A percentile compares a stretch with the other conserved stretches of the same genome.
Evolutionary conservation across 2,329 filamentous ascomycete species (phyloP).

Genomic region (Pseudonectria foliicola): DNA sequence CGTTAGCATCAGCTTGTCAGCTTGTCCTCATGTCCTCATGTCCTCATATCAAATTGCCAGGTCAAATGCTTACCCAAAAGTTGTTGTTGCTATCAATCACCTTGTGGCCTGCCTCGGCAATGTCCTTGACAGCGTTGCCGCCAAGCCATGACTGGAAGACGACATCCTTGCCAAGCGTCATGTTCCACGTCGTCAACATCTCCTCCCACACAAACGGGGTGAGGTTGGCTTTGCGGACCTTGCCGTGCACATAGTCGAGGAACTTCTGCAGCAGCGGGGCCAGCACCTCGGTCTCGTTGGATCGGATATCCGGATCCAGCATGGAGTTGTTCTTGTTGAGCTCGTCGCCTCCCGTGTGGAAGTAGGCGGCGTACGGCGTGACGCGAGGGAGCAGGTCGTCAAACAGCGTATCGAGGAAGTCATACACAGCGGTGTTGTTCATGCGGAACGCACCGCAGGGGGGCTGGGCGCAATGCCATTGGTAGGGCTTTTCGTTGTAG

Average conservation of each 20-base stretch:
- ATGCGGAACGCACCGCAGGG: constrained; percentile 68
- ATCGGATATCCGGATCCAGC: constrained; percentile 65
- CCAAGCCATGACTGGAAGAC: constrained; percentile 76
- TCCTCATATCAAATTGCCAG: neutral
- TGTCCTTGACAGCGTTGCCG: constrained; percentile 50
- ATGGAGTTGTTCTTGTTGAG: constrained; percentile 61
- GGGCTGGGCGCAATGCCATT: constrained; percentile 53
- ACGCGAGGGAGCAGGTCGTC: constrained; percentile 70
- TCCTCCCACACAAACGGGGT: constrained; percentile 84
- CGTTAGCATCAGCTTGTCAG: constrained; percentile 16
- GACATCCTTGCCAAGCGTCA: constrained; percentile 62
- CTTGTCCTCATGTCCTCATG: neutral
- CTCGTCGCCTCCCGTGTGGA: constrained; percentile 85
- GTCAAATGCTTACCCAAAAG: constrained; percentile 55
- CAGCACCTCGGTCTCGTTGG: constrained; percentile 57
- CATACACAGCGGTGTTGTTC: constrained; percentile 61
- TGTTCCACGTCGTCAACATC: constrained; percentile 71
- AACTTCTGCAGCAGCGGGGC: constrained; percentile 73
- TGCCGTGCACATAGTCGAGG: constrained; percentile 60
- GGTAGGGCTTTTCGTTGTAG: constrained; percentile 49
- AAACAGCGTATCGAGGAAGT: constrained; percentile 66
- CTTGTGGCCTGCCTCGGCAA: constrained; percentile 59
- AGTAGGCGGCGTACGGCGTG: constrained; percentile 62
- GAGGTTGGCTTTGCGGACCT: constrained; percentile 56
- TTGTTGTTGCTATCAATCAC: constrained; percentile 71